These are phyloP conservation scores for Fusarium nygamai DNA, from an alignment of 2,329 filamentous ascomycete species.

Conservation along the genomic window DNA sequence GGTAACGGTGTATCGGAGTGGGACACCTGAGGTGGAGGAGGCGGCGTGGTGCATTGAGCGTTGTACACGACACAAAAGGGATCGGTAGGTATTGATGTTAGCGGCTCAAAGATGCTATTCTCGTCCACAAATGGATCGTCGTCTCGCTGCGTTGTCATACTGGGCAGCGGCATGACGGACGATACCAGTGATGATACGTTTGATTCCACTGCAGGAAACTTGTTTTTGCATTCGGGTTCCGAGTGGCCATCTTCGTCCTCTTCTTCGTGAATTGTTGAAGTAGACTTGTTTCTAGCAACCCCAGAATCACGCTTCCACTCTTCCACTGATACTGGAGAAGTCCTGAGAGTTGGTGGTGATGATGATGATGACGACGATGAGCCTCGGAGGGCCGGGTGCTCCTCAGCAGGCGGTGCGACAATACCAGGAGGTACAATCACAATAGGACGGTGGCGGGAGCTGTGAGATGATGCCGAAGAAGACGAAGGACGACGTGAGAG, in stretches of 20 bases:
- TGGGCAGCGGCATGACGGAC: slow-evolving; percentile 26
- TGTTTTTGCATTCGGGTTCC: slow-evolving; percentile 25
- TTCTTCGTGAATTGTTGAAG: slow-evolving; percentile 52
- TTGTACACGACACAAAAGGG: slow-evolving; percentile 39
- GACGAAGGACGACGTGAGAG: slow-evolving; percentile 40
- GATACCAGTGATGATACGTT: slow-evolving; percentile 27
- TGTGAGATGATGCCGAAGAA: slow-evolving; percentile 37
- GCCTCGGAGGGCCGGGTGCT: slow-evolving; percentile 63
- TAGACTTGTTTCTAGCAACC: slow-evolving; percentile 58
- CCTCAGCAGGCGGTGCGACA: slow-evolving; percentile 58
- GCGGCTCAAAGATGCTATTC: slow-evolving; percentile 38
- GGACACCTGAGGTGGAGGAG: slow-evolving; percentile 27
- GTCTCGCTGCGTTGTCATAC: slow-evolving; percentile 20
- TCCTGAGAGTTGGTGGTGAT: slow-evolving; percentile 34
- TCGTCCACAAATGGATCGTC: slow-evolving; percentile 40
- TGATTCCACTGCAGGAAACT: slow-evolving; percentile 21
- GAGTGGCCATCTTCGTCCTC: slow-evolving; percentile 52
- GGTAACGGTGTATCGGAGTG: slow-evolving; percentile 16
- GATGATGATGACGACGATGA: slow-evolving; percentile 26
- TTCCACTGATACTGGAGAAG: slow-evolving; percentile 46
- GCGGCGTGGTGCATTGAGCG: slow-evolving; percentile 36
- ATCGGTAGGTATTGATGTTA: slow-evolving; percentile 34
- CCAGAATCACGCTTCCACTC: slow-evolving; percentile 66
- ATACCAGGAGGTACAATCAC: slow-evolving; percentile 45
- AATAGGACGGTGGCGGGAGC: slow-evolving; percentile 42